Conservation (phyloP, 2,329 filamentous ascomycete species). For the Leptographium wingfieldii region DNA sequence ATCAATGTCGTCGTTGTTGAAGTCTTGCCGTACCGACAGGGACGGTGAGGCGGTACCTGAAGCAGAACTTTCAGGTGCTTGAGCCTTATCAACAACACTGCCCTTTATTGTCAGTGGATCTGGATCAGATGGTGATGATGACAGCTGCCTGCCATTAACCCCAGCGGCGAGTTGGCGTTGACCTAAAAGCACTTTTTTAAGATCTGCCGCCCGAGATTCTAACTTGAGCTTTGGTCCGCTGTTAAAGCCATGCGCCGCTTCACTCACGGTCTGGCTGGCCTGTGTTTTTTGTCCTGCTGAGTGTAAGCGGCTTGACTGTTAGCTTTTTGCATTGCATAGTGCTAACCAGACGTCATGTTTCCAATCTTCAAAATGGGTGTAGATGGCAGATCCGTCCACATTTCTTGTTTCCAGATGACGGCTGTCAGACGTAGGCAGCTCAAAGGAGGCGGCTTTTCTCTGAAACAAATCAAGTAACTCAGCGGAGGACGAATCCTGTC, state of each 20-base stretch:
- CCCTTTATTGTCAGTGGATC: neutral
- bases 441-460: neutral
- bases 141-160: neutral
- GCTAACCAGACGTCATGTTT: neutral
- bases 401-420: neutral
- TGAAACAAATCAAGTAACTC: neutral
- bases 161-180: neutral
- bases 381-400: neutral
- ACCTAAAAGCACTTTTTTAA: slow-evolving; percentile 2
- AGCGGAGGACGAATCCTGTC: neutral
- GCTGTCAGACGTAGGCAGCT: neutral
- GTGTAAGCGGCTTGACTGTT: neutral
- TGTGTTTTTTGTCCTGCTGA: neutral
- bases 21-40: neutral
- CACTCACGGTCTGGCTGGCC: neutral
- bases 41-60: neutral
- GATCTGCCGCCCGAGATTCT: neutral
- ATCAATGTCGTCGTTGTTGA: slow-evolving; percentile 3
- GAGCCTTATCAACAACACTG: neutral
- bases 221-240: neutral
- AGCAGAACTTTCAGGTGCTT: neutral
- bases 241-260: neutral
- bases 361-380: neutral
- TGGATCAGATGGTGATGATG: neutral
- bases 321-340: neutral